A percentile compares a stretch with the other conserved stretches of the same genome.
Evolutionary conservation across 768 basidiomycete species (phyloP).

Genomic region (Austroboletus eburneus): DNA sequence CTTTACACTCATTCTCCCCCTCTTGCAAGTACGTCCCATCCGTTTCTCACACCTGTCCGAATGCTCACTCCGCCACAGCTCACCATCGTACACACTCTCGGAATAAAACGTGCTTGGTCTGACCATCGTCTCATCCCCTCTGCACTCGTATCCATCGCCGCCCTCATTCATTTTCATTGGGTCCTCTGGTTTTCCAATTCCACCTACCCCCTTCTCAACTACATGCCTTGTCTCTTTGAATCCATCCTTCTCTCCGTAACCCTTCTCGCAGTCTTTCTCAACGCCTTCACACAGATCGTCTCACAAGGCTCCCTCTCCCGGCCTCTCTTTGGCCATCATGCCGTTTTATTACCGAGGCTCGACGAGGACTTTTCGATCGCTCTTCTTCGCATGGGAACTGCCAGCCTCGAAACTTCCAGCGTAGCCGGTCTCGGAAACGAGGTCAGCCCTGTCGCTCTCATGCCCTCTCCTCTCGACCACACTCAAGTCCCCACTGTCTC

Average conservation of each 20-base stretch:
- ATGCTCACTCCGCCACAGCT: slow-evolving; percentile 37
- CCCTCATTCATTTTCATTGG: slow-evolving; percentile 63
- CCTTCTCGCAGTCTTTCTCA: slow-evolving; percentile 54
- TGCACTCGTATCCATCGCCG: slow-evolving; percentile 52
- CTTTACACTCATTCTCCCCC: slow-evolving; percentile 68
- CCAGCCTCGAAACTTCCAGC: slow-evolving; percentile 71
- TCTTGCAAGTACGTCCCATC: slow-evolving; percentile 54
- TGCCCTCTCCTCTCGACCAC: slow-evolving; percentile 7
- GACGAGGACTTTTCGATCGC: slow-evolving; percentile 75
- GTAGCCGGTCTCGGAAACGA: slow-evolving; percentile 72
- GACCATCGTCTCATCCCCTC: slow-evolving; percentile 71
- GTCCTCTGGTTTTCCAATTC: slow-evolving; percentile 47
- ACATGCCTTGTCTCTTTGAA: slow-evolving; percentile 71
- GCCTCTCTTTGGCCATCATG: slow-evolving; percentile 50
- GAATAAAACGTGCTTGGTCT: slow-evolving; percentile 59
- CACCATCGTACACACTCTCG: slow-evolving; percentile 59
- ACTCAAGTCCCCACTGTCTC: slow-evolving; percentile 34
- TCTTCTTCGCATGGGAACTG: slow-evolving; percentile 67
- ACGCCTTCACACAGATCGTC: slow-evolving; percentile 62
- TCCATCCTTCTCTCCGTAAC: slow-evolving; percentile 55
- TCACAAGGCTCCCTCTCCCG: slow-evolving; percentile 55
- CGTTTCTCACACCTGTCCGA: background rate
- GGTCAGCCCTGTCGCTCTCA: slow-evolving; percentile 48
- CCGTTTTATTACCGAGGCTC: slow-evolving; percentile 44
- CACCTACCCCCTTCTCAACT: slow-evolving; percentile 68